Evolutionary conservation across 345 rosid genomes (phyloP), one percentile per base, ranked within the genome.

Genomic region (Camelina neglecta): DNA sequence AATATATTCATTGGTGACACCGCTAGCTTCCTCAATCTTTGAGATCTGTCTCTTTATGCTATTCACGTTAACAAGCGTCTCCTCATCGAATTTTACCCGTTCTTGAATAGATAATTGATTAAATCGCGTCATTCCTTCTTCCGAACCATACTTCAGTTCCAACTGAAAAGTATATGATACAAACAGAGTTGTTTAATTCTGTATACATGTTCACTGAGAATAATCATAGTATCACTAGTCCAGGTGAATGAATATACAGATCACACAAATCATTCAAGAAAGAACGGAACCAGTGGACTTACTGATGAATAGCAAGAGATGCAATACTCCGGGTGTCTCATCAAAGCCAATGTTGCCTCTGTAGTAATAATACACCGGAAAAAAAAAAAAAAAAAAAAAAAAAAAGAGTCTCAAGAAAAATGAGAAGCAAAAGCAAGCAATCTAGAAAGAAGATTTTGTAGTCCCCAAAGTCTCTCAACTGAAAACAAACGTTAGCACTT

Each of bases 41-140:
- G 92, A 73, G 74, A 89, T 86, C 76, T 81, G 84, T 70, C 78
- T 83, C 76, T 82, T 85, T 21, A 89, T 84, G 80, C 67, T 87
- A 79, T 89, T 84, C 64, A 90, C 91, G 78, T 90, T 93, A 63
- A 90, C 93, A 29, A 90, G 89, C 20, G 94, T 93, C 82, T 90
- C 93, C 77, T 92, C 91, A 10, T 90, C 96, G 64, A 91, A 91
- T 80, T 94, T 90, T 0, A 93, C 96, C 56, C 97, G 79, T 79
- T 91, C 98, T 90, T 93, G 96, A 72, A 91, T 85, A 35, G 98
- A 94, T 50, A 94, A 92, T 72, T 87, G 87, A 82, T 88, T 87
- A 83, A 90, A 93, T 55, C 89, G 88, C 76, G 83, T 87, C 79
- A 91, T 96, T 26, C 94, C 97, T 24, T 86, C 92, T 36, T 86